These are phyloP conservation scores for Boletus rubescentipes DNA, from an alignment of 768 basidiomycete genomes.

Conservation along the genomic window DNA sequence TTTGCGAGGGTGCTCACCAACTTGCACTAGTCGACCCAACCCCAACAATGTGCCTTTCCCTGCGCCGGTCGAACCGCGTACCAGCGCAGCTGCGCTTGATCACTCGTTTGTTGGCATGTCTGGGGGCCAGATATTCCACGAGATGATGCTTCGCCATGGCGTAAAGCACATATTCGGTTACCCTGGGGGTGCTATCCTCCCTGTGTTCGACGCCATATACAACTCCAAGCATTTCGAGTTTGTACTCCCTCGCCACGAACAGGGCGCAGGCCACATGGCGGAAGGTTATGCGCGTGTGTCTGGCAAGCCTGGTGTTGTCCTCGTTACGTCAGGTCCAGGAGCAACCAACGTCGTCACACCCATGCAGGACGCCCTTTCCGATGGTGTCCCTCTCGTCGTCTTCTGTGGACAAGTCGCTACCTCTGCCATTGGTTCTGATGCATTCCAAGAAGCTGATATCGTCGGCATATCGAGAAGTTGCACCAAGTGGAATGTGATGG, in stretches of 20 bases:
- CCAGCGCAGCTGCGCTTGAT: conserved; percentile 58
- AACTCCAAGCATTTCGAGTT: conserved; percentile 95
- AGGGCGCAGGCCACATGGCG: conserved; percentile 99
- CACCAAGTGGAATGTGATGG: conserved; percentile 99
- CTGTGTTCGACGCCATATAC: conserved; percentile 99
- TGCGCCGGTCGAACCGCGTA: conserved; percentile 35
- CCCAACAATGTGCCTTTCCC: conserved; percentile 38
- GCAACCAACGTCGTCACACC: conserved; percentile 98
- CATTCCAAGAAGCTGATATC: conserved; percentile 98
- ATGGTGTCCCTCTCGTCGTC: conserved; percentile 92
- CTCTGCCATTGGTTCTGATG: conserved; percentile 97
- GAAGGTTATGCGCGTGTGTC: conserved; percentile 98
- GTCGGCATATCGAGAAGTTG: conserved; percentile 95
- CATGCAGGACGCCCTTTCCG: conserved; percentile 95
- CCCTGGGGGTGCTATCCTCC: conserved; percentile 96
- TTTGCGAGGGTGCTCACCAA: conserved; percentile 33
- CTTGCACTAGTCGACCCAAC: conserved; percentile 54
- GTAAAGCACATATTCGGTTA: conserved; percentile 98
- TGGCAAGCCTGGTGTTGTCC: conserved; percentile 95
- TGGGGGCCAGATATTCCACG: conserved; percentile 97
- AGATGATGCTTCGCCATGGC: conserved; percentile 97
- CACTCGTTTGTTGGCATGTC: conserved; percentile 90
- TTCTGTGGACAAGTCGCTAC: conserved; percentile 99
- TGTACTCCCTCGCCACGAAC: conserved; percentile 93
- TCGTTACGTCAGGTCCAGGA: conserved; percentile 97